Conservation (phyloP, 106 monocot species). For the Narthecium ossifragum region DNA sequence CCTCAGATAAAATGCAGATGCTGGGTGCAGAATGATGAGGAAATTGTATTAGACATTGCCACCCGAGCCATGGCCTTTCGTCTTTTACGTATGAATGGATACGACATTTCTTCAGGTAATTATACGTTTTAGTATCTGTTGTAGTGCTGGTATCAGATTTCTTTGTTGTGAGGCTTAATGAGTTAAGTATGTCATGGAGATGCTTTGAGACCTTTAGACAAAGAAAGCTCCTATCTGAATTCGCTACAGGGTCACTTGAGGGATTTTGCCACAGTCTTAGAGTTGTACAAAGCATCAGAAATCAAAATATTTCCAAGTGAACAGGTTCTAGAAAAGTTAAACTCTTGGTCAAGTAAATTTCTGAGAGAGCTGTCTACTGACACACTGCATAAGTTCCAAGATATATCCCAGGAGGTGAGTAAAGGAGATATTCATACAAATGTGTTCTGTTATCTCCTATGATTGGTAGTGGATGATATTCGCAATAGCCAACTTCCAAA, state of each 20-base stretch:
- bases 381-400: neutral
- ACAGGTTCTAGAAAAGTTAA: conserved; percentile 45
- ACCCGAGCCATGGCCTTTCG: conserved; percentile 85
- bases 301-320: conserved; percentile 44
- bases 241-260: conserved; percentile 33
- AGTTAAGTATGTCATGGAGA: conserved; percentile 24
- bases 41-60: conserved; percentile 45
- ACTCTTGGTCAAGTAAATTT: conserved; percentile 41
- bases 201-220: conserved; percentile 37
- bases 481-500: no score
- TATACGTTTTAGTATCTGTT: neutral
- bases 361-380: conserved; percentile 24
- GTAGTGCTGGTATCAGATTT: neutral
- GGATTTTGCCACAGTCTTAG: conserved; percentile 41
- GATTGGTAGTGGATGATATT: no score
- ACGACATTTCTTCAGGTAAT: conserved; percentile 68
- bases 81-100: conserved; percentile 78
- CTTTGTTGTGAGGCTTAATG: neutral
- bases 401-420: conserved; percentile 26
- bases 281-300: conserved; percentile 83
- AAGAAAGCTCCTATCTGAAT: conserved; percentile 25
- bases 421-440: no score
- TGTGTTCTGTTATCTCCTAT: no score
- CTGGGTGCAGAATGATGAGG: conserved; percentile 73
- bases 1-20: conserved; percentile 31